Base-by-base conservation (phyloP, 2,329 filamentous ascomycete species). In the Hymenoscyphus albidus region DNA sequence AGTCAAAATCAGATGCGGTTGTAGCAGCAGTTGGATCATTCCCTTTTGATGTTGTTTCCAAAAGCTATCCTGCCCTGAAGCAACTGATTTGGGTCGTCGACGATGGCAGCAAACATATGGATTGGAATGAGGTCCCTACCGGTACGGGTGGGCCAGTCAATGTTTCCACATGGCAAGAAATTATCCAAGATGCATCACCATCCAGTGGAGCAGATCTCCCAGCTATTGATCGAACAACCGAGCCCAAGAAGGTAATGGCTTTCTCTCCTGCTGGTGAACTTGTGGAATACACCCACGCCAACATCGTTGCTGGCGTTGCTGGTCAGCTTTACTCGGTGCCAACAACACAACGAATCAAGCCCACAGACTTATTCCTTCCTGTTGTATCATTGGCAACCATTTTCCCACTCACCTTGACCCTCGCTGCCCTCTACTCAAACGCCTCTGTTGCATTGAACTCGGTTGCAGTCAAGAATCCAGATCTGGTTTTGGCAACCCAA, bases 1-100 rank as follows among this genome's bases (percentile, higher is more conserved):
- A 87, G 42, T 88, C 89, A 0, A 85, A 88, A 48, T 91, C 90
- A 61, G 93, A 99, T 75, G 87, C 89, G 2, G 81, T 99, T 18
- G 83, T 99, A 65, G 92, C 92, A 1, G 88, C 90, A 39, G 93
- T 94, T 2, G 95, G 95, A 54, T 87, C 90, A n/a, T 85, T 98
- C 64, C 91, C 95, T 27, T 86, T 97, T 55, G 88, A 92, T 67
- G 80, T 84, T 44, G 84, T 96, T 13, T 83, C 87, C 61, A 85
- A 88, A 72, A 83, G 81, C 62, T 92, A 91, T 72, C 83, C 88
- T 5, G 83, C 84, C 44, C 82, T 99, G 57, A 88, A 88, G 67
- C 87, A 93, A 70, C 83, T 97, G 39, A 85, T 97, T 71, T 98
- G 93, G 92, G 93, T 97, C 13, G 92, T 96, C 5, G 94, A 97